Base-by-base conservation (phyloP, 495 filamentous ascomycete species). In the Evansstolkia leycettana region DNA sequence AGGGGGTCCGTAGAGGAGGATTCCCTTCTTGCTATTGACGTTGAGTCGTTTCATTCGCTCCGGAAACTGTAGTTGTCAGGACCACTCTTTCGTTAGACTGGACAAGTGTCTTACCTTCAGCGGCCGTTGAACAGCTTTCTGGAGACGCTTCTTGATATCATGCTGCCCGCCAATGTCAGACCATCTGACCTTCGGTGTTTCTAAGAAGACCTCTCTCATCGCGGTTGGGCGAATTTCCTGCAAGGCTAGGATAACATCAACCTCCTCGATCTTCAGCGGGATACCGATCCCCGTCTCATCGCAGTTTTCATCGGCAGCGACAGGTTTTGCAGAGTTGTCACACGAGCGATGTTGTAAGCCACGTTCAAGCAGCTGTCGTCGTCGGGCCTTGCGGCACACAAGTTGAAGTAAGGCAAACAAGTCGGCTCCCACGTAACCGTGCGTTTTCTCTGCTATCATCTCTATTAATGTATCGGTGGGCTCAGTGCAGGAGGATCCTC, bases 1-100 rank as follows among this genome's bases (percentile, higher is more conserved):
- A 0, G 90, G 90, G 0, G 90, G 90, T 1, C 90, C 90, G 51
- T 95, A 96, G 9, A 98, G 69, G 1, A 98, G 67, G 16, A 96
- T 72, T 1, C 90, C 90, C 51, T 90, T 84, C 39, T 70, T 80
- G 14, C 83, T 76, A 7, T 76, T 72, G 8, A 73, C 64, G 14
- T 73, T 70, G 10, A 82, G 65, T 38, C 72, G 55, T 16, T 60
- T 56, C 58, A 81, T 72, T 26, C 64, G 50, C 43, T 81, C 68
- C 2, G 76, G 69, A 32, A 78, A 65, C 67, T 80, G 32, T 14
- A 12, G 11, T 6, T 2, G 32, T 23, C 17, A 33, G 13, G 3
- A 7, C n/a, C 2, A 13, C 1, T 27, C 10, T 6, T n/a, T 4
- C 5, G 4, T 5, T 19, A 6, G n/a, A 1, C n/a, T 7, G 5